phyloP scores from a whole-genome alignment of 148 eudicot species.

The Chenopodium album region DNA sequence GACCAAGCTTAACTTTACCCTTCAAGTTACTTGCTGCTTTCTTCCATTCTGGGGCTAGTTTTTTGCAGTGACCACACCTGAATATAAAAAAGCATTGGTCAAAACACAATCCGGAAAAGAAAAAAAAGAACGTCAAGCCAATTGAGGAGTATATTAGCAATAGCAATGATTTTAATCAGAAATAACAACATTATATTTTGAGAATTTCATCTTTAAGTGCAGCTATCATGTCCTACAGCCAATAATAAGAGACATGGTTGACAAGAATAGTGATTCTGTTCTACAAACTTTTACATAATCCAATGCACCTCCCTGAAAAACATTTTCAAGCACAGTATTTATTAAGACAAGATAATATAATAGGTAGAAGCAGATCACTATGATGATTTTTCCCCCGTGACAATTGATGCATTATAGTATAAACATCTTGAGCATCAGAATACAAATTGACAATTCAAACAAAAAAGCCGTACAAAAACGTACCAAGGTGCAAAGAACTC shows the following conservation, averaged over 20 bases:
- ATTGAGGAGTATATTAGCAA: background rate
- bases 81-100: background rate
- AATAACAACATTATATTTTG: background rate
- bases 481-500: constrained; percentile 99
- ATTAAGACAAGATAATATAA: background rate
- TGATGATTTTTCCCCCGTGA: background rate
- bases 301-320: background rate
- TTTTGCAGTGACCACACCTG: constrained; percentile 99
- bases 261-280: background rate
- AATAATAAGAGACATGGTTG: background rate
- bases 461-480: constrained; percentile 9
- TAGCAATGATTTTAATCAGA: background rate
- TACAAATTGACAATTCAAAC: background rate
- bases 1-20: constrained; percentile 94
- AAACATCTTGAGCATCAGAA: background rate
- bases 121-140: background rate
- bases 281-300: background rate
- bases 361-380: background rate
- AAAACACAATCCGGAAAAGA: background rate
- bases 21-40: constrained; percentile 81
- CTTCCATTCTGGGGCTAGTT: constrained; percentile 99
- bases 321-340: background rate
- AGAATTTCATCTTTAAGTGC: background rate
- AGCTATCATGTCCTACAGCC: background rate
- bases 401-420: background rate